Base-by-base conservation (phyloP, 2,329 filamentous ascomycete species). In the Rasamsonia emersonii region DNA sequence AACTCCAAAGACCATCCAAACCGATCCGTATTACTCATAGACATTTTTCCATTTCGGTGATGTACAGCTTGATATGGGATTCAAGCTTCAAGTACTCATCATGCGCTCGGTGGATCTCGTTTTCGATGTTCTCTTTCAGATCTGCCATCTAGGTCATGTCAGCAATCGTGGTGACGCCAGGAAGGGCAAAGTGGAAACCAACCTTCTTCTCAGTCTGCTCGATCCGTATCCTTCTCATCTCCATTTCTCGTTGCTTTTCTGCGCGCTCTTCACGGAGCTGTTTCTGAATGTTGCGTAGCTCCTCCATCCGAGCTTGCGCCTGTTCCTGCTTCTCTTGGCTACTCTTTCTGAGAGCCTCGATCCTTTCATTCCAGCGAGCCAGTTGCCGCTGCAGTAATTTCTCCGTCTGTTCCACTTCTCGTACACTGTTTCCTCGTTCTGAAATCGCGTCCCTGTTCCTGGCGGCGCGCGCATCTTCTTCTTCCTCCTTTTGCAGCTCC, bases 181-280 rank as follows among this genome's bases (percentile, higher is more conserved):
- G n/a, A n/a, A n/a, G n/a, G n/a, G n/a, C n/a, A n/a, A n/a, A n/a
- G n/a, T n/a, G n/a, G 9, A 5, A 37, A 53, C 67, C 47, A 67
- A 86, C 86, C 83, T 96, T 96, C 67, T 96, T 96, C 72, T 96
- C 89, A 6, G 86, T 94, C 66, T 95, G 86, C 62, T 98, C 91
- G 42, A 98, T 96, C 39, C 88, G 71, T n/a, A 95, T 85, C 45
- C 84, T 77, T 48, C 88, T 72, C 53, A 82, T 78, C 67, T 98
- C 91, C 65, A 96, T 93, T 52, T 96, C 89, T 36, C 85, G 80
- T 19, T 81, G 80, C 62, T 93, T 93, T 33, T 91, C 85, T 1
- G 74, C 75, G 41, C 88, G 73, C 67, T 98, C 89, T 51, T 89
- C 82, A 1, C 81, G 82, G 39, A 96, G 66, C 53, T 78, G 77